These are phyloP conservation scores for Rhodotorula graminis DNA, from an alignment of 768 basidiomycete genomes.

Conservation along the genomic window DNA sequence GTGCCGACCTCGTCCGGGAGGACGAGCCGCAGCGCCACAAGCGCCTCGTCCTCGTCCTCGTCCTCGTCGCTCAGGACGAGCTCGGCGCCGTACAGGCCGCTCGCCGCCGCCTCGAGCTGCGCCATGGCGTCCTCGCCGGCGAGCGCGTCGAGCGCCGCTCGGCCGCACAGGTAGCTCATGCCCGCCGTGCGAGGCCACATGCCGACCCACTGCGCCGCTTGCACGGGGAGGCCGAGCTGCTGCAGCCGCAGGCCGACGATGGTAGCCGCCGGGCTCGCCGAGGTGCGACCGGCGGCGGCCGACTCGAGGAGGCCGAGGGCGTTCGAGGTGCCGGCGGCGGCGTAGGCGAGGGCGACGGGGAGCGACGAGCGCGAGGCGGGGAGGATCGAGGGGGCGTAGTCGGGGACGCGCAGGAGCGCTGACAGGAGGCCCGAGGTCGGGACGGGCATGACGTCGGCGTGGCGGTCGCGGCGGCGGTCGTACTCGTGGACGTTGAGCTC, in stretches of 20 bases:
- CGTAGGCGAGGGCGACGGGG: constrained; percentile 7
- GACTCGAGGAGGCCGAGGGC: constrained; percentile 11
- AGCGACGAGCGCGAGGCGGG: constrained; percentile 11
- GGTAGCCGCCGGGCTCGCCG: not conserved
- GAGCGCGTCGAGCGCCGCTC: constrained; percentile 30
- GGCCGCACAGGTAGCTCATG: constrained; percentile 28
- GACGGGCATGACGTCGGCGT: constrained; percentile 8
- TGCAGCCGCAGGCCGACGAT: constrained; percentile 10
- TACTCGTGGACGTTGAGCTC: not conserved
- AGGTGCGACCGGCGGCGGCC: not conserved
- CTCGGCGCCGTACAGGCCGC: constrained; percentile 53
- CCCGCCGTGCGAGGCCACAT: constrained; percentile 24
- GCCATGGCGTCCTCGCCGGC: constrained; percentile 22
- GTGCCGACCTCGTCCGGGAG: constrained; percentile 58
- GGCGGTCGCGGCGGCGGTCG: not conserved
- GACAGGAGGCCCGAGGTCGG: constrained; percentile 22
- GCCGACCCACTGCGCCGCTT: constrained; percentile 24
- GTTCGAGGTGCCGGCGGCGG: not conserved
- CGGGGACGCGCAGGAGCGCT: constrained; percentile 15
- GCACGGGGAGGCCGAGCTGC: not conserved
- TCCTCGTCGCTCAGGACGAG: constrained; percentile 46
- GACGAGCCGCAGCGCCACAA: constrained; percentile 52
- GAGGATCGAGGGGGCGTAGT: constrained; percentile 3
- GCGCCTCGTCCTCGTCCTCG: not conserved
- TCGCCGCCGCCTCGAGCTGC: constrained; percentile 29